These are phyloP conservation scores for Aspergillus persii DNA, from an alignment of 2,329 filamentous ascomycete species.

Conservation along the genomic window DNA sequence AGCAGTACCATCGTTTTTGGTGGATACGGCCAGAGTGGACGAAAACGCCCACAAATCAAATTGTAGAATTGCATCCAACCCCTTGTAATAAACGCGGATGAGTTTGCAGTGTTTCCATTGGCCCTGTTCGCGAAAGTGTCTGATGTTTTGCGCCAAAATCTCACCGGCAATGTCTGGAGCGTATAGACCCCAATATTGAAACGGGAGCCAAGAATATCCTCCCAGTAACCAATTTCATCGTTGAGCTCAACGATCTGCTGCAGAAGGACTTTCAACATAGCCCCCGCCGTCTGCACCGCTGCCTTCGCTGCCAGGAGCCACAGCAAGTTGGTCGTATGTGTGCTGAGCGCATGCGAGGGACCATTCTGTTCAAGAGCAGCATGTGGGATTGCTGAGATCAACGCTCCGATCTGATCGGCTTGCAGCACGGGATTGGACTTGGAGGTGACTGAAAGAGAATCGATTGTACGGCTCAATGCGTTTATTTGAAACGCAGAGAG, in stretches of 20 bases:
- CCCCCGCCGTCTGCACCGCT: constrained; percentile 83
- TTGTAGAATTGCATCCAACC: constrained; percentile 69
- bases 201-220: constrained; percentile 77
- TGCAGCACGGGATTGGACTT: constrained; percentile 63
- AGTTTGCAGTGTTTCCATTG: constrained; percentile 37
- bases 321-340: constrained; percentile 75
- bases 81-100: constrained; percentile 32
- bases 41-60: constrained; percentile 72
- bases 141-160: constrained; percentile 71
- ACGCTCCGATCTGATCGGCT: constrained; percentile 56
- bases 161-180: constrained; percentile 76
- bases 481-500: constrained; percentile 28
- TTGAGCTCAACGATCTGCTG: constrained; percentile 80
- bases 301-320: constrained; percentile 92
- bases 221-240: constrained; percentile 95
- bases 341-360: constrained; percentile 28
- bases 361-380: constrained; percentile 7
- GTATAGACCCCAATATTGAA: constrained; percentile 78
- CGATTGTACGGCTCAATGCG: constrained; percentile 66
- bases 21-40: constrained; percentile 67
- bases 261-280: constrained; percentile 72
- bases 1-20: constrained; percentile 71
- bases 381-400: constrained; percentile 54
- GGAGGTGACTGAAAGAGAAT: constrained; percentile 67
- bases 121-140: constrained; percentile 54